Percentiles rank a stretch among this genome's conserved stretches.
phyloP scores from a whole-genome alignment of 1,284 basidiomycete species.

The Ceratobasidium sp. region DNA sequence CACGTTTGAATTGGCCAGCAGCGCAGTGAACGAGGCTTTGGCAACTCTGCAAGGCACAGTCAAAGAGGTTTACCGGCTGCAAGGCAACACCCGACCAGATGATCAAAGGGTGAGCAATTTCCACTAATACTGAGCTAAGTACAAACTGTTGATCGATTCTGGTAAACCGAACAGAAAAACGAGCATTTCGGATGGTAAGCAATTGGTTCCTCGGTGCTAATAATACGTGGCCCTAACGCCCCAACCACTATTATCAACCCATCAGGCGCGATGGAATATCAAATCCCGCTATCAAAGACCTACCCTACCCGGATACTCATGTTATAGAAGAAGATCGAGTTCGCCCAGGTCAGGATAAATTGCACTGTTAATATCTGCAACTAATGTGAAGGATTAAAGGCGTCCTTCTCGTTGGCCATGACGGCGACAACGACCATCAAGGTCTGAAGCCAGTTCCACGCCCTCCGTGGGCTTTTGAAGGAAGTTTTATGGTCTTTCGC shows the following conservation, averaged over 20 bases:
- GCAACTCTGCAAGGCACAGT: background rate
- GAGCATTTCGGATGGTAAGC: constrained; percentile 20
- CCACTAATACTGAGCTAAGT: background rate
- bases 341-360: background rate
- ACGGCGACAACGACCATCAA: background rate
- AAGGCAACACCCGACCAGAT: background rate
- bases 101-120: background rate
- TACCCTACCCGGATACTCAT: background rate
- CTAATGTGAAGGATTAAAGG: background rate
- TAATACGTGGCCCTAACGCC: background rate
- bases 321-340: background rate
- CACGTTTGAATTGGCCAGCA: background rate
- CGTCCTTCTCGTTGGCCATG: background rate
- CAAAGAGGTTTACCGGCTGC: background rate
- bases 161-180: background rate
- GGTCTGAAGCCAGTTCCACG: no score
- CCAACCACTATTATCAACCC: background rate
- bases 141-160: background rate
- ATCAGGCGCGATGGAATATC: background rate
- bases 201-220: background rate
- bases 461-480: background rate
- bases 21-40: constrained; percentile 6
- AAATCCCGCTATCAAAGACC: constrained; percentile 1
- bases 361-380: background rate
- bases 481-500: constrained; percentile 7